phyloP scores from a whole-genome alignment of 2,329 filamentous ascomycete species.

The Alternaria longipes region DNA sequence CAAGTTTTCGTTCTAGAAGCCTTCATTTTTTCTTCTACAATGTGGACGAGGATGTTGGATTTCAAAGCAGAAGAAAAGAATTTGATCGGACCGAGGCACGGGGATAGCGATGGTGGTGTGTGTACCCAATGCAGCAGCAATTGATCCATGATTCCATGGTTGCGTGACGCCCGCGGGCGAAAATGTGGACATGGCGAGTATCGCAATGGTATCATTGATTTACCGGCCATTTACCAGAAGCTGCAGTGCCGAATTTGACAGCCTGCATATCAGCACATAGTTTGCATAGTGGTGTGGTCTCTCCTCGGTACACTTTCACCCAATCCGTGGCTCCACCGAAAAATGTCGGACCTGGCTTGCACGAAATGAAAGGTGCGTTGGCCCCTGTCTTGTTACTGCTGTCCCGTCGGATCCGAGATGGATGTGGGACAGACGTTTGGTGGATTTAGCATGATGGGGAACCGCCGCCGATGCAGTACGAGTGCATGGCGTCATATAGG shows the following conservation, averaged over 20 bases:
- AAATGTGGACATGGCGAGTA: background rate
- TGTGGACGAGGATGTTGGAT: background rate
- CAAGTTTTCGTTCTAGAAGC: constrained; percentile 1
- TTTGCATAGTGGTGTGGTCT: constrained; percentile 1
- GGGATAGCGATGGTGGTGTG: constrained; percentile 1
- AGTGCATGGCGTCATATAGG: constrained; percentile 14
- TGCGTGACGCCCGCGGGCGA: background rate
- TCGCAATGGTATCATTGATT: background rate
- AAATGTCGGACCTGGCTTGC: constrained; percentile 2
- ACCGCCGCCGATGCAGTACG: background rate
- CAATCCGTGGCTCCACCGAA: constrained; percentile 3
- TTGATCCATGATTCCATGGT: constrained; percentile 5
- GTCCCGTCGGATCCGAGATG: background rate
- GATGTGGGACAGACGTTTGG: background rate
- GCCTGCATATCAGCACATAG: background rate
- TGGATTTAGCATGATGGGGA: constrained; percentile 5
- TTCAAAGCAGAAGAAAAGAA: constrained; percentile 1
- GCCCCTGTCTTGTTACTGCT: constrained; percentile 11
- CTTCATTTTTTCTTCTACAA: background rate
- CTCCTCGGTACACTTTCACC: constrained; percentile 1
- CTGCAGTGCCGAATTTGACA: background rate
- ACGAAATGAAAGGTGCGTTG: background rate
- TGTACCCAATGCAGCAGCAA: background rate
- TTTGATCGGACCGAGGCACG: constrained; percentile 5
- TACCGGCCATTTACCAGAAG: background rate